A percentile compares a stretch with the other conserved stretches of the same genome.
Conservation (phyloP, 257 asterid genomes). For the Solanum virginianum region DNA sequence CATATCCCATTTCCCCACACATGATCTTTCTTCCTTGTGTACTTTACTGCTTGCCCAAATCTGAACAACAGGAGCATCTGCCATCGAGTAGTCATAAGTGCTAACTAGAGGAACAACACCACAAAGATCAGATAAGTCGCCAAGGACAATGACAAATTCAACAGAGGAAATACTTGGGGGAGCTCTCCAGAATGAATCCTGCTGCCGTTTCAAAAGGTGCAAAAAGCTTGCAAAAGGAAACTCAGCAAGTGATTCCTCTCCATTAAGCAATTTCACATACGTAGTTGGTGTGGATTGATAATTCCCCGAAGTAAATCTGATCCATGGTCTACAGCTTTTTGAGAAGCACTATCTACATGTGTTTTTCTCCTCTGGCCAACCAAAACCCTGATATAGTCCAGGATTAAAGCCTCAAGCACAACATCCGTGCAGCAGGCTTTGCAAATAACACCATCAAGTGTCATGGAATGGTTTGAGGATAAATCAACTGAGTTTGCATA, state of each 20-base stretch:
- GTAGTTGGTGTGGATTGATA: conserved; percentile 21
- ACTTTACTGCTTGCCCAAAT: conserved; percentile 86
- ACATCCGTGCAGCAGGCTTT: conserved; percentile 69
- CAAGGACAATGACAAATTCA: conserved; percentile 75
- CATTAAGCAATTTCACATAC: conserved; percentile 44
- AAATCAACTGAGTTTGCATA: conserved; percentile 45
- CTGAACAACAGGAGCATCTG: conserved; percentile 93
- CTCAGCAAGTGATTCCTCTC: conserved; percentile 87
- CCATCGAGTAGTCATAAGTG: conserved; percentile 81
- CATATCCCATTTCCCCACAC: conserved; percentile 94
- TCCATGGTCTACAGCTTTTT: conserved; percentile 45
- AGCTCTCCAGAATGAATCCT: conserved; percentile 85
- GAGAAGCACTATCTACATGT: conserved; percentile 55
- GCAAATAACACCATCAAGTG: conserved; percentile 59
- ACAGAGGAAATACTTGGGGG: conserved; percentile 59
- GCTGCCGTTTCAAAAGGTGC: too few species aligned
- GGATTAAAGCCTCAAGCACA: conserved; percentile 61
- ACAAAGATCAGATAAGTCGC: conserved; percentile 73
- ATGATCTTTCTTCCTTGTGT: conserved; percentile 68
- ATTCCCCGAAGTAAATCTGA: conserved; percentile 38
- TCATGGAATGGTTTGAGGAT: conserved; percentile 50
- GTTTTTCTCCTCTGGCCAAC: conserved; percentile 54
- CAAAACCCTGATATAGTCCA: conserved; percentile 78
- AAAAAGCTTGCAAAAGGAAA: conserved; percentile 89
- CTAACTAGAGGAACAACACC: conserved; percentile 82